A percentile compares a stretch with the other conserved stretches of the same genome.
These are phyloP conservation scores for Rhodotorula sp. DNA, from an alignment of 1,284 basidiomycete genomes.

Conservation along the genomic window DNA sequence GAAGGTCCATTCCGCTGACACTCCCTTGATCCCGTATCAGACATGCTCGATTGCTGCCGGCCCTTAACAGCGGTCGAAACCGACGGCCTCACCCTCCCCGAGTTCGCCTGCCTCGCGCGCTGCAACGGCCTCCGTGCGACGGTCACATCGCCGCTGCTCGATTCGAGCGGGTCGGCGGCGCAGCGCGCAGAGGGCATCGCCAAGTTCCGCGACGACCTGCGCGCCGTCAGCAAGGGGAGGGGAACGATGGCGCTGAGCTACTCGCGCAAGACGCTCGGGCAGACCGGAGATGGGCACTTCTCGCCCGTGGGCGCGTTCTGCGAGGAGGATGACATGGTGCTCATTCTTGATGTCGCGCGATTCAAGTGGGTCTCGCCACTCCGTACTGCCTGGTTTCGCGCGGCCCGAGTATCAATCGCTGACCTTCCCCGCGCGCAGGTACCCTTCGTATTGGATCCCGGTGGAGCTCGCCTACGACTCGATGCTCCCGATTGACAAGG, in stretches of 20 bases:
- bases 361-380: constrained; percentile 36
- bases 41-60: constrained; percentile 46
- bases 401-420: neutral
- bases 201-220: constrained; percentile 41
- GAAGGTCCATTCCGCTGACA: neutral
- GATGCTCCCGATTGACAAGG: constrained; percentile 43
- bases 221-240: constrained; percentile 5
- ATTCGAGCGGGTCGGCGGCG: neutral
- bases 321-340: constrained; percentile 39
- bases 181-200: constrained; percentile 1
- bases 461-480: constrained; percentile 39
- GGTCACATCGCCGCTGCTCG: constrained; percentile 10
- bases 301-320: constrained; percentile 41
- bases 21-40: neutral
- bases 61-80: constrained; percentile 39
- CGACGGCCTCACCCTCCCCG: constrained; percentile 44
- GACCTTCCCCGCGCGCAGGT: neutral
- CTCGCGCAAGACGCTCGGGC: constrained; percentile 40
- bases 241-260: constrained; percentile 42
- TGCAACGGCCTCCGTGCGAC: constrained; percentile 43
- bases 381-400: too few relatives aligned
- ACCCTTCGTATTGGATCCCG: constrained; percentile 32
- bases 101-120: constrained; percentile 45
- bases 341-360: constrained; percentile 46
- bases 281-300: constrained; percentile 47